These are phyloP conservation scores for Alternaria sp. DNA, from an alignment of 2,329 filamentous ascomycete genomes.

Conservation along the genomic window DNA sequence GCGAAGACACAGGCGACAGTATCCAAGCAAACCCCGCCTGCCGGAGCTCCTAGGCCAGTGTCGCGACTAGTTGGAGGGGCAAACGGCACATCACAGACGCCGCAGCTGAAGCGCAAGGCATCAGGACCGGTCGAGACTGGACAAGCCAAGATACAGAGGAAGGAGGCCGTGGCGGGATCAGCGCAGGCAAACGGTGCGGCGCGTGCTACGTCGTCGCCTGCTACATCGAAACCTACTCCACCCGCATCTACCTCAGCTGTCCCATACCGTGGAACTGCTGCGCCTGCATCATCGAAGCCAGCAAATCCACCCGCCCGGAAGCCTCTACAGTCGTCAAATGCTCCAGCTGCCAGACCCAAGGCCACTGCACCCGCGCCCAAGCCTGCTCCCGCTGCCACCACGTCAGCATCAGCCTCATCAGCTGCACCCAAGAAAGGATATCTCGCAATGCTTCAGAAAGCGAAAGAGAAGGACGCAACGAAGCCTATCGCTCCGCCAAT, in stretches of 20 bases:
- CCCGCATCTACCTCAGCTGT: slow-evolving; percentile 35
- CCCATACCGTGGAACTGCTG: slow-evolving; percentile 52
- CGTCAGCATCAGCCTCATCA: slow-evolving; percentile 35
- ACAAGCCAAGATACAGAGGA: slow-evolving; percentile 47
- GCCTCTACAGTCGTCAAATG: slow-evolving; percentile 28
- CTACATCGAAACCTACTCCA: slow-evolving; percentile 35
- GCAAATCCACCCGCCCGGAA: slow-evolving; percentile 37
- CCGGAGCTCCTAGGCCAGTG: slow-evolving; percentile 46
- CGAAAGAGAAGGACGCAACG: slow-evolving; percentile 65
- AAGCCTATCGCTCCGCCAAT: slow-evolving; percentile 69
- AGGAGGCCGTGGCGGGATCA: slow-evolving; percentile 37
- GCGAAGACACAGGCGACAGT: slow-evolving; percentile 33
- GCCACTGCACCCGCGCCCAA: slow-evolving; percentile 33
- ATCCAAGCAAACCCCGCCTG: slow-evolving; percentile 35
- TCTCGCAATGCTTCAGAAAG: slow-evolving; percentile 76
- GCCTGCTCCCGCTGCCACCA: slow-evolving; percentile 29
- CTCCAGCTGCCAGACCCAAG: slow-evolving; percentile 30
- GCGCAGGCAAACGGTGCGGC: slow-evolving; percentile 38
- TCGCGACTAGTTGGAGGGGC: slow-evolving; percentile 37
- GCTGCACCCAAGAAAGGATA: slow-evolving; percentile 74
- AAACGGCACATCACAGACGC: slow-evolving; percentile 46
- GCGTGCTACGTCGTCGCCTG: slow-evolving; percentile 37
- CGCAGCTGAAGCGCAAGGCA: slow-evolving; percentile 54
- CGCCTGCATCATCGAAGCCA: slow-evolving; percentile 36
- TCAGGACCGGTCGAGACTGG: slow-evolving; percentile 45